These are phyloP conservation scores for Bathelium albidoporum DNA, from an alignment of 495 filamentous ascomycete genomes.

Conservation along the genomic window DNA sequence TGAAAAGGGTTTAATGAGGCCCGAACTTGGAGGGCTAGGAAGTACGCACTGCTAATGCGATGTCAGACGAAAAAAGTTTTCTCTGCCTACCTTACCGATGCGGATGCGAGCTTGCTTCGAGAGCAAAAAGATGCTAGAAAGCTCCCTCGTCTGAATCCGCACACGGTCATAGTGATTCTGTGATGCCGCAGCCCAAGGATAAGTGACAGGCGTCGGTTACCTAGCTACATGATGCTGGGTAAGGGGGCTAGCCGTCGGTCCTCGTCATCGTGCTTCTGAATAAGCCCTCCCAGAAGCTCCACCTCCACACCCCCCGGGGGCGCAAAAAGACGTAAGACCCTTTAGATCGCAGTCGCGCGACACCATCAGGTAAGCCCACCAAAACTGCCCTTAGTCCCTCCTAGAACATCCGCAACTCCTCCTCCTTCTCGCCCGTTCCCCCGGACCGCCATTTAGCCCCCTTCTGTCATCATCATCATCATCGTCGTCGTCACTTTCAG, in stretches of 20 bases:
- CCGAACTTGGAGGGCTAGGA: neutral
- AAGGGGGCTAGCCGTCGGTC: too few relatives aligned
- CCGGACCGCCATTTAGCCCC: too few relatives aligned
- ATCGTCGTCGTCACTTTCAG: too few relatives aligned
- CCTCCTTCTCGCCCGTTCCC: too few relatives aligned
- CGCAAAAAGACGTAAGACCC: too few relatives aligned
- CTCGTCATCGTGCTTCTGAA: neutral
- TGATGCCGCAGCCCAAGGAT: neutral
- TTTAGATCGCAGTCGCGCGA: too few relatives aligned
- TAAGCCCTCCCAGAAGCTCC: neutral
- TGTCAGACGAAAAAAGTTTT: neutral
- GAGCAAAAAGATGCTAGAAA: neutral
- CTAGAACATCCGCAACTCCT: too few relatives aligned
- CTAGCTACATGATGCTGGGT: neutral
- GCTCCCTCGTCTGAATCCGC: neutral
- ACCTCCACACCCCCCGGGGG: too few relatives aligned
- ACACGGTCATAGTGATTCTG: neutral
- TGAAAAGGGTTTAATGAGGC: neutral
- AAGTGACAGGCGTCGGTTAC: neutral
- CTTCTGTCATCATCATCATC: too few relatives aligned
- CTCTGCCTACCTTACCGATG: neutral
- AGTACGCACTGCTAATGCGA: neutral
- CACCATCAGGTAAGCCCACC: too few relatives aligned
- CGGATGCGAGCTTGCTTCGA: neutral
- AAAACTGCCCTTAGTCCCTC: too few relatives aligned